These are phyloP conservation scores for Alisma plantagoaquatica DNA, from an alignment of 106 monocot genomes.

Conservation along the genomic window DNA sequence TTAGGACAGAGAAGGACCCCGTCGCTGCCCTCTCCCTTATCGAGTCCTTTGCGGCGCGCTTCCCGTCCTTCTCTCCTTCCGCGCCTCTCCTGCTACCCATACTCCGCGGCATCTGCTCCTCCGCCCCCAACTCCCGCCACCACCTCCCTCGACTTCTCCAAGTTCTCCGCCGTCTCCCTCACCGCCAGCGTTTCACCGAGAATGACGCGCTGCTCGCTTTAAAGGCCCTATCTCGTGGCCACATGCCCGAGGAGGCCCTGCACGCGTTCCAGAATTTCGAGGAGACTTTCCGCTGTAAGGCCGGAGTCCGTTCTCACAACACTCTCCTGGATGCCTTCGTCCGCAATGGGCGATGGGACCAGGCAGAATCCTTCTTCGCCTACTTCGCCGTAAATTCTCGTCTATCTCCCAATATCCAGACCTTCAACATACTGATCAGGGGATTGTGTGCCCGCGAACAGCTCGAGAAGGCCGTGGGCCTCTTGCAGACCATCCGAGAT, in stretches of 20 bases:
- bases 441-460: slow-evolving; percentile 37
- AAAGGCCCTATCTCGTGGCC: slow-evolving; percentile 63
- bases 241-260: slow-evolving; percentile 66
- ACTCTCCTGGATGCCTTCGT: slow-evolving; percentile 87
- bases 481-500: neutral
- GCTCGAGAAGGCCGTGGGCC: slow-evolving; percentile 2
- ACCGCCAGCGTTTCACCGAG: slow-evolving; percentile 57
- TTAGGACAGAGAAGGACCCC: slow-evolving; percentile 34
- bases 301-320: slow-evolving; percentile 77
- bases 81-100: slow-evolving; percentile 44
- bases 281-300: slow-evolving; percentile 38
- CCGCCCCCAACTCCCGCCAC: slow-evolving; percentile 32
- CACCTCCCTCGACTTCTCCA: slow-evolving; percentile 64
- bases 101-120: slow-evolving; percentile 47
- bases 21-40: slow-evolving; percentile 61
- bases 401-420: slow-evolving; percentile 57
- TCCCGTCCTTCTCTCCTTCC: slow-evolving; percentile 39
- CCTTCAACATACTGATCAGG: slow-evolving; percentile 72
- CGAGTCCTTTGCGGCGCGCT: slow-evolving; percentile 26
- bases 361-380: slow-evolving; percentile 59
- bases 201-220: slow-evolving; percentile 58
- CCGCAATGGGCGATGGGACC: slow-evolving; percentile 43
- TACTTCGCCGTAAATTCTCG: slow-evolving; percentile 23
- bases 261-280: slow-evolving; percentile 37
- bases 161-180: slow-evolving; percentile 32